Percentiles rank a stretch among this genome's conserved stretches.
Conservation (phyloP, 2,329 filamentous ascomycete genomes). For the Diaporthe velutina region DNA sequence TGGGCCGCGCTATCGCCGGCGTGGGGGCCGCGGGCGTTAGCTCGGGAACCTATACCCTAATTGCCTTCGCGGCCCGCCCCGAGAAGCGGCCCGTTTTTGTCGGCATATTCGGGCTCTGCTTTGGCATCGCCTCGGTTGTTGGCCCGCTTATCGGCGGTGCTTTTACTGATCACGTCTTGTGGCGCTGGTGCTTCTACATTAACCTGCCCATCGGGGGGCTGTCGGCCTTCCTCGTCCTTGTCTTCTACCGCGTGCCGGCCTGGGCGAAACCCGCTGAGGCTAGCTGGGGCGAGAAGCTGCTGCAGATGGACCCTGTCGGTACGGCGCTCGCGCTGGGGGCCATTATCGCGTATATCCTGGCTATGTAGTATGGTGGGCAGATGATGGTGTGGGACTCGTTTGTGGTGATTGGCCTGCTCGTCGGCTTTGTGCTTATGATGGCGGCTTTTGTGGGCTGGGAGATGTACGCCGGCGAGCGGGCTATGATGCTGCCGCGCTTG, state of each 20-base stretch:
- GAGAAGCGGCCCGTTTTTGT: neutral
- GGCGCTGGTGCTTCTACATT: conserved; percentile 1
- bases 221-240: neutral
- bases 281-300: conserved; percentile 48
- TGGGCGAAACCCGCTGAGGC: neutral
- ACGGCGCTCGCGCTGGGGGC: conserved; percentile 51
- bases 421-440: conserved; percentile 41
- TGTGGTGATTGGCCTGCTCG: conserved; percentile 48
- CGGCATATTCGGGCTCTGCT: neutral
- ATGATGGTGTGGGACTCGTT: conserved; percentile 49
- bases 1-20: conserved; percentile 39
- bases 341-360: conserved; percentile 52
- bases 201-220: neutral
- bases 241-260: neutral
- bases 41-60: conserved; percentile 38
- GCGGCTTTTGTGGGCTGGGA: conserved; percentile 47
- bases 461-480: conserved; percentile 55
- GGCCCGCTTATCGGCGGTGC: conserved; percentile 10
- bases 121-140: neutral
- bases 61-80: conserved; percentile 40
- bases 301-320: conserved; percentile 54
- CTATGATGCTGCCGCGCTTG: conserved; percentile 61
- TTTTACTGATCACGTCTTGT: conserved; percentile 1
- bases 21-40: conserved; percentile 38
- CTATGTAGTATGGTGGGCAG: conserved; percentile 54